Percentiles rank a stretch among this genome's conserved stretches.
phyloP scores from a whole-genome alignment of 768 basidiomycete species.

The Pholiota conissans region DNA sequence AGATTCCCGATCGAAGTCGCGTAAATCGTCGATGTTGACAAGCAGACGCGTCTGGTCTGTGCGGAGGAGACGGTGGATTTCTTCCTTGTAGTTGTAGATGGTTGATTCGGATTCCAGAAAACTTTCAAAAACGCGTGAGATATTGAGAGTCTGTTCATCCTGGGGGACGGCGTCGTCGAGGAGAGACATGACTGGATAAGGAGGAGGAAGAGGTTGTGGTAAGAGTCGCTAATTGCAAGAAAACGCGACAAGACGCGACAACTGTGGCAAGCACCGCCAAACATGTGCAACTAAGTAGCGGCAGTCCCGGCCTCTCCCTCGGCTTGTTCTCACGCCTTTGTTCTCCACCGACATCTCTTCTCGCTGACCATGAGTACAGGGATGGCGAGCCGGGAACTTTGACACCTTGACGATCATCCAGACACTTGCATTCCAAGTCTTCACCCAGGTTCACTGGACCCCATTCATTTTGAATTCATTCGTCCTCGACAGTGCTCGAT shows the following conservation, averaged over 20 bases:
- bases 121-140: slow-evolving; percentile 78
- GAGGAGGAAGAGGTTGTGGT: slow-evolving; percentile 13
- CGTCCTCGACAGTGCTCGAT: neutral
- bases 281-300: slow-evolving; percentile 13
- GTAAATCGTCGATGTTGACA: slow-evolving; percentile 94
- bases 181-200: slow-evolving; percentile 34
- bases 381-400: neutral
- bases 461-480: neutral
- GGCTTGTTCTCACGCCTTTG: neutral
- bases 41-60: slow-evolving; percentile 84
- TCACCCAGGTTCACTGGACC: neutral
- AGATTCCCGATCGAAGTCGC: slow-evolving; percentile 87
- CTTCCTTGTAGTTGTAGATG: slow-evolving; percentile 81
- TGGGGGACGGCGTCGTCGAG: slow-evolving; percentile 63
- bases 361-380: no score
- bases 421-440: neutral
- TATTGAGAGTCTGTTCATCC: slow-evolving; percentile 73
- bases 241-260: slow-evolving; percentile 27
- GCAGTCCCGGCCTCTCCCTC: neutral
- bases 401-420: neutral
- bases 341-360: neutral
- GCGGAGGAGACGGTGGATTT: slow-evolving; percentile 80
- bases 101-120: slow-evolving; percentile 72
- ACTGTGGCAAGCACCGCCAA: slow-evolving; percentile 21
- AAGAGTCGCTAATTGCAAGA: slow-evolving; percentile 17